Base-by-base conservation (phyloP, 1,139 yeast genomes). In the Saccharomycopsis hybrid region DNA sequence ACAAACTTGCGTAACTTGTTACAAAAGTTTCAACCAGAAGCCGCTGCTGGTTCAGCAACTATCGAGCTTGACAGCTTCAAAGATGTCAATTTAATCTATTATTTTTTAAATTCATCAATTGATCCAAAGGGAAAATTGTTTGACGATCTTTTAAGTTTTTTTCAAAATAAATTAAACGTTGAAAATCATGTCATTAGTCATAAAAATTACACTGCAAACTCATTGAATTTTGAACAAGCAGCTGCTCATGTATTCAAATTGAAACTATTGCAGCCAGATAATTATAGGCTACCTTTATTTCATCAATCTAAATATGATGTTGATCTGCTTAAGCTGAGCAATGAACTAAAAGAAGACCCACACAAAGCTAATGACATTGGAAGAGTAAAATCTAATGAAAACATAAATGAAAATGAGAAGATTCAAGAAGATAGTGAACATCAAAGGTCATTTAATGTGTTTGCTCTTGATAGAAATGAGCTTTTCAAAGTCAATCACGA, bases 181-280 rank as follows among this genome's bases (percentile, higher is more conserved):
- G 64, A 82, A 30, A 65, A 72, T 46, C 95, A 88, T 64, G 73
- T 82, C 46, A 72, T 90, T 3, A 81, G 90, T 32, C 96, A 90
- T 63, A 72, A 78, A 1, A 64, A 67, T n/a, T 68, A 84, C 49
- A 71, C 83, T 4, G 77, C 85, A 35, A 77, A 89, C 60, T 71
- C 78, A 1, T 65, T 87, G 28, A 73, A 78, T 3, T 80, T 80
- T 62, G 74, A 71, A 39, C 73, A 81, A 1, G 72, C 85, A 3
- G 78, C 84, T 0, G 57, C 69, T 11, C 70, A 77, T 42, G 71
- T 79, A 8, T 62, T 82, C 50, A 81, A 78, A 55, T 70, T 89
- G 62, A 78, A 81, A 56, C 64, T 77, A 3, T 59, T 84, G 13
- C 72, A 82, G 56, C 73, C 74, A 5, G 68, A 67, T 1, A 71